Base-by-base conservation (phyloP, 208 protist species). In the Angomonas ambiguus region DNA sequence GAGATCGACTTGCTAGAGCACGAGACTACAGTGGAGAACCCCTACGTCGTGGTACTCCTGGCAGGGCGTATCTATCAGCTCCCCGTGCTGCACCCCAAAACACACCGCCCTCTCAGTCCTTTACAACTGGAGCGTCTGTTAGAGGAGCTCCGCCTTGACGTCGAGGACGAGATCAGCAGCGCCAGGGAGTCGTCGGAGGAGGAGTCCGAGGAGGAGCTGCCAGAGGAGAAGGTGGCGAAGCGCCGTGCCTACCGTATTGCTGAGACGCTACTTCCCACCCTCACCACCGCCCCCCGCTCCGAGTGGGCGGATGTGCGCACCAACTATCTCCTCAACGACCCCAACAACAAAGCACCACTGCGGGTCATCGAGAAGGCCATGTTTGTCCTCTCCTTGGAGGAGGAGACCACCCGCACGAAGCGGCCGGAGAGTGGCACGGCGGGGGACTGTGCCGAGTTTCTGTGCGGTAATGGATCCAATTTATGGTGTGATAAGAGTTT, bases 401-500 rank as follows among this genome's bases (percentile, higher is more conserved):
- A 93, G 38, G 42, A 41, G 41, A 38, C 42, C 33, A 51, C 70
- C 20, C 49, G 49, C 5, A 42, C 57, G 32, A 42, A 41, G 31
- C 3, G 51, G 58, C n/a, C 60, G 3, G 68, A 66, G n/a, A 60
- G 64, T 48, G 68, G 71, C 24, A 65, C 77, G 31, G 60, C 57
- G 27, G 68, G 33, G 20, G 69, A 82, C 63, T 81, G 80, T 67
- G 28, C 65, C 32, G 62, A 72, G 53, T 88, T 83, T 66, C 75
- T 92, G 27, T 84, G 79, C 65, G 83, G 88, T 38, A 84, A 86
- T 65, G 85, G 85, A 18, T 67, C 74, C 45, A 88, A 82, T 64
- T 67, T 85, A 35, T 94, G 88, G 88, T 79, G 73, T 49, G 88
- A 94, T 65, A 94, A 94, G 72, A 88, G 80, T 66, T 92, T 94